Evolutionary conservation across 352 stramenopile genomes (phyloP).

Genomic region (Pythium biforme): DNA sequence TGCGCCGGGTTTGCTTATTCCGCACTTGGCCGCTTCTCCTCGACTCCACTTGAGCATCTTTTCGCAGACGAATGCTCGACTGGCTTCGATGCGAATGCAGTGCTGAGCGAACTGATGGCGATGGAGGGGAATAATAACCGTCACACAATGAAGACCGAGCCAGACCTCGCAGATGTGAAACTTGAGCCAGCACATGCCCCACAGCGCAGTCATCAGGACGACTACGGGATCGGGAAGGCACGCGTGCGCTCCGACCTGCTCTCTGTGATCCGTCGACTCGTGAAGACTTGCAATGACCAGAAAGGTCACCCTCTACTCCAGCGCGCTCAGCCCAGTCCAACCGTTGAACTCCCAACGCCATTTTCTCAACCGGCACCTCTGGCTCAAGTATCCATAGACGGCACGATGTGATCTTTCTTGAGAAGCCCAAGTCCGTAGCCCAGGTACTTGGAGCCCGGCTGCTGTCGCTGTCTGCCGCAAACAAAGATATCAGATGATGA

Average conservation of each 20-base stretch:
- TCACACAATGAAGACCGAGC: not conserved
- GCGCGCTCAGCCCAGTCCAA: not conserved
- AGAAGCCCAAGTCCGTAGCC: slow-evolving; percentile 70
- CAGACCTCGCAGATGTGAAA: not conserved
- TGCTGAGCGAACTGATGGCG: not conserved
- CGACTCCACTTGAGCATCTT: slow-evolving; percentile 1
- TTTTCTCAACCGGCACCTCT: not conserved
- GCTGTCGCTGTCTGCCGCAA: slow-evolving; percentile 34
- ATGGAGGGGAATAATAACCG: not conserved
- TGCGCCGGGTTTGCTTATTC: slow-evolving; percentile 13
- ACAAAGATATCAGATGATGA: not conserved
- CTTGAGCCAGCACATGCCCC: not conserved
- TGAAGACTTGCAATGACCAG: slow-evolving; percentile 37
- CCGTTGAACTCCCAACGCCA: not conserved
- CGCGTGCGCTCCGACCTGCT: slow-evolving; percentile 52
- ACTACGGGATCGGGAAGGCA: slow-evolving; percentile 52
- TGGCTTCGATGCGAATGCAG: not conserved
- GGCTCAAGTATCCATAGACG: slow-evolving; percentile 29
- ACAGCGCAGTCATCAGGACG: slow-evolving; percentile 25
- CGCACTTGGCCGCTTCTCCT: slow-evolving; percentile 16
- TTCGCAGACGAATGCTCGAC: slow-evolving; percentile 6
- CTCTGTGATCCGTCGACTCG: slow-evolving; percentile 42
- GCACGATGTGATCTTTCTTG: slow-evolving; percentile 72
- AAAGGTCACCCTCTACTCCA: slow-evolving; percentile 9
- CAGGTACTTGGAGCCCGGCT: slow-evolving; percentile 68